Conservation (phyloP, 2,329 filamentous ascomycete genomes). For the Fusarium austroafricanum region DNA sequence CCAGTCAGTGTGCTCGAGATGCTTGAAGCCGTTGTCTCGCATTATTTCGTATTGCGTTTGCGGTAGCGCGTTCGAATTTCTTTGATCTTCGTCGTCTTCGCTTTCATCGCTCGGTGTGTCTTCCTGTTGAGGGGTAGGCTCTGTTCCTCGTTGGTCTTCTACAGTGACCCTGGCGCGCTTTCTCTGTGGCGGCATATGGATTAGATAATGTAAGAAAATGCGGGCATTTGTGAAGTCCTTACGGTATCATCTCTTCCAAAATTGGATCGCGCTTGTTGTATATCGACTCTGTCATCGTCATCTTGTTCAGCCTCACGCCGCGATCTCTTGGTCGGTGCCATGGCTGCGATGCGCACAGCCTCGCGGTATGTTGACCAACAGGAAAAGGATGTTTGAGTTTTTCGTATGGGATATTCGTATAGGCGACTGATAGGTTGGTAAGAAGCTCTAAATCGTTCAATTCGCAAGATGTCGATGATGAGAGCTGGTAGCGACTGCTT, state of each 20-base stretch:
- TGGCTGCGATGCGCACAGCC: slow-evolving; percentile 31
- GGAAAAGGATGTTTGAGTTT: not conserved
- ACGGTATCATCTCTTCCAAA: slow-evolving; percentile 55
- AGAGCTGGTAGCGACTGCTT: not conserved
- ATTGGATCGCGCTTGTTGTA: slow-evolving; percentile 56
- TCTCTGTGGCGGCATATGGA: slow-evolving; percentile 34
- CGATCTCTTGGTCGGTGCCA: slow-evolving; percentile 57
- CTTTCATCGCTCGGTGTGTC: slow-evolving; percentile 47
- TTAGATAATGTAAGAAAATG: not conserved
- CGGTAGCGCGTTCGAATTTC: slow-evolving; percentile 53
- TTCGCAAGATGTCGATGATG: not conserved
- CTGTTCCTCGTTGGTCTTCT: slow-evolving; percentile 33
- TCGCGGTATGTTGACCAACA: slow-evolving; percentile 1
- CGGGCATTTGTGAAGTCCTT: slow-evolving; percentile 39
- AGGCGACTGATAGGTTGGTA: no score
- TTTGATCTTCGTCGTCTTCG: slow-evolving; percentile 44
- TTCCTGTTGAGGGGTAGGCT: slow-evolving; percentile 30
- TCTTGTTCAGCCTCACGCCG: slow-evolving; percentile 52
- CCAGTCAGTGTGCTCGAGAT: slow-evolving; percentile 65
- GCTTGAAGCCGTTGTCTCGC: slow-evolving; percentile 69
- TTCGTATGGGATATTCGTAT: not conserved
- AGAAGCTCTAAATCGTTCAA: not conserved
- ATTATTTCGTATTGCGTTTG: slow-evolving; percentile 72
- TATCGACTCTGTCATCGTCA: slow-evolving; percentile 52
- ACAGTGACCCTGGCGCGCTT: slow-evolving; percentile 52